phyloP scores from a whole-genome alignment of 164 flowering plant genomes.

The Paratinospora sagittata region DNA sequence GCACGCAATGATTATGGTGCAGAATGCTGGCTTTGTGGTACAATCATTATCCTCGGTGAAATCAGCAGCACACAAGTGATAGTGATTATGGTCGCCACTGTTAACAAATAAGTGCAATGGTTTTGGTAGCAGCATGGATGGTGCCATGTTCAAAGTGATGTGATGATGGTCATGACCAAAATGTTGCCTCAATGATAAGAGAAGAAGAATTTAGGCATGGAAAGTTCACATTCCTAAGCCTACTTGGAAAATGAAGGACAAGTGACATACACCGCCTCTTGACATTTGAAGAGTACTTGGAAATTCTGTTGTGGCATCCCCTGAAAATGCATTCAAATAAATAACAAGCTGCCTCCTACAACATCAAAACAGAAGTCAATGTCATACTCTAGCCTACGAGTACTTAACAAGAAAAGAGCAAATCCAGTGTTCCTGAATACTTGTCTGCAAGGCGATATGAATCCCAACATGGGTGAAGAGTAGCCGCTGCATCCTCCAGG shows the following conservation, averaged over 20 bases:
- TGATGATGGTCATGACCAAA: too few species aligned
- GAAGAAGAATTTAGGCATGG: too few species aligned
- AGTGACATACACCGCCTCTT: slow-evolving; percentile 89
- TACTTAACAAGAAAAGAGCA: neutral
- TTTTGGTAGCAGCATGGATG: too few species aligned
- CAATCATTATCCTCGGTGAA: too few species aligned
- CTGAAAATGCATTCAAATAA: slow-evolving; percentile 86
- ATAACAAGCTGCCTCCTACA: slow-evolving; percentile 71
- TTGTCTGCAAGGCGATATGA: slow-evolving; percentile 76
- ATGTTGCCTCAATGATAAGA: too few species aligned
- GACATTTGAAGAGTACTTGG: slow-evolving; percentile 97
- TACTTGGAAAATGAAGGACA: neutral
- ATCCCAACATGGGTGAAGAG: slow-evolving; percentile 97
- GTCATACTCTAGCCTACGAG: neutral
- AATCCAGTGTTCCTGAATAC: slow-evolving; percentile 29
- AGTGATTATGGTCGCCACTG: too few species aligned
- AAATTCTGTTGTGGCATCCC: slow-evolving; percentile 86
- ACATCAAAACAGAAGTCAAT: slow-evolving; percentile 10
- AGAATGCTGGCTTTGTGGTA: too few species aligned
- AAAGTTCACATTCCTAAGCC: neutral
- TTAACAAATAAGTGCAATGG: too few species aligned
- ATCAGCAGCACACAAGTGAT: too few species aligned
- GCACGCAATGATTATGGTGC: too few species aligned
- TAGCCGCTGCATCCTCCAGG: slow-evolving; percentile 62
- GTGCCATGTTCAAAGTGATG: too few species aligned